Evolutionary conservation across 805 yeast genomes (phyloP).

Genomic region (Candida succiphila): DNA sequence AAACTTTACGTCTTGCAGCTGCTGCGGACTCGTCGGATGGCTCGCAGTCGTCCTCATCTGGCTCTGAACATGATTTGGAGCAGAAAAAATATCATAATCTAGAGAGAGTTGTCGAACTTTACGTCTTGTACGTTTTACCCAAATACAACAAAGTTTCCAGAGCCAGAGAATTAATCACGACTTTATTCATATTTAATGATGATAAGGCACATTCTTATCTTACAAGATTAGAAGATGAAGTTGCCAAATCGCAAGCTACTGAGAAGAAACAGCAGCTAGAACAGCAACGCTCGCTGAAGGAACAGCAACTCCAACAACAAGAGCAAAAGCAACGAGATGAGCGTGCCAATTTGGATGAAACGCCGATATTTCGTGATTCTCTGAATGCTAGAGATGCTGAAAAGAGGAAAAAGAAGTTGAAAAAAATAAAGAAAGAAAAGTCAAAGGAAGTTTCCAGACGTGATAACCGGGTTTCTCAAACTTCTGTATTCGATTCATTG

Average conservation of each 20-base stretch:
- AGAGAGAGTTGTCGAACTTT: slow-evolving; percentile 14
- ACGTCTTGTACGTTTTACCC: slow-evolving; percentile 14
- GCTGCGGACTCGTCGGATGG: neutral
- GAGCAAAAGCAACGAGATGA: no score
- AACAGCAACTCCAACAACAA: no score
- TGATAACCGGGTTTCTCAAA: neutral
- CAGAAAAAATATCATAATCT: slow-evolving; percentile 2
- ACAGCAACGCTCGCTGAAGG: no score
- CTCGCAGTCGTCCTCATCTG: neutral
- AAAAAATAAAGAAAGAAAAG: slow-evolving; percentile 1
- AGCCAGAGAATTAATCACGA: slow-evolving; percentile 10
- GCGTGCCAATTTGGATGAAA: neutral
- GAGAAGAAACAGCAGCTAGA: no score
- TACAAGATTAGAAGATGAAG: slow-evolving; percentile 3
- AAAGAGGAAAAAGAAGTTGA: slow-evolving; percentile 1
- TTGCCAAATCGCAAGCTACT: neutral
- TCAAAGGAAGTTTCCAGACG: neutral
- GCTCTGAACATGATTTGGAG: neutral
- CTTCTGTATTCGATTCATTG: neutral
- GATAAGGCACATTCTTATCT: slow-evolving; percentile 6
- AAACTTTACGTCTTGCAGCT: slow-evolving; percentile 1
- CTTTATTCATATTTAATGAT: slow-evolving; percentile 10
- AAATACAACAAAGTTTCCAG: slow-evolving; percentile 9
- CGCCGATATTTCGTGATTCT: neutral
- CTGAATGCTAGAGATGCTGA: neutral